Base-by-base conservation (phyloP, 2,329 filamentous ascomycete genomes). In the Pleurostoma richardsiae region DNA sequence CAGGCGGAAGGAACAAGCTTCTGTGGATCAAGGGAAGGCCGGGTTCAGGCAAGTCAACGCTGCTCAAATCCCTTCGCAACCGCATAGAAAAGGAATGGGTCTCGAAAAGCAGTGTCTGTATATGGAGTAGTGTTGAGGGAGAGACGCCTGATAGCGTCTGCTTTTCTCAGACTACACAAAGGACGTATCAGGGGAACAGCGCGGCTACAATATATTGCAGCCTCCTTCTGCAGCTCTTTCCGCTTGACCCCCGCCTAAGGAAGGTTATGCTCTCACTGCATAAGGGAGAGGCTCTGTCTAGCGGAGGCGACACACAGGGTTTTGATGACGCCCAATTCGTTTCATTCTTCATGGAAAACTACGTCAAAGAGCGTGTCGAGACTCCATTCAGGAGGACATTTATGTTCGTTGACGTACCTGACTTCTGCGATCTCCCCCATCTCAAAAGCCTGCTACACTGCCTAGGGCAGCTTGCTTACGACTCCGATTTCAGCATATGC, bases 401-500 rank as follows among this genome's bases (percentile, higher is more conserved):
- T 30, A 52, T 64, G 29, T 58, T 65, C n/a, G 54, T 65, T 41
- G 62, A 65, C 36, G 52, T 60, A 8, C 47, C 56, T 26, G 57
- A 63, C 45, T 52, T 58, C 31, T 57, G 56, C 29, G 50, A 56
- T 3, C 39, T 52, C 1, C 29, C 52, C 0, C 61, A 60, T 41
- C 54, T 61, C 5, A 47, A 57, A 29, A 60, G 60, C 30, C 46
- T 65, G 1, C 43, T 64, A 4, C 51, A 41, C 41, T 56, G 58
- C 28, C 51, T 66, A 10, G 52, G 53, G 2, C 58, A 56, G 31
- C 56, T 65, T 5, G 60, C 62, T 1, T 54, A 47, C 7, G 60
- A 62, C 47, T 62, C 60, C 8, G 58, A 60, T 43, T 62, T 64
- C 30, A 66, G 58, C 52, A 59, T 66, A 40, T 64, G 61, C 48